Conservation (phyloP, 495 filamentous ascomycete genomes). For the Trichoderma virens region DNA sequence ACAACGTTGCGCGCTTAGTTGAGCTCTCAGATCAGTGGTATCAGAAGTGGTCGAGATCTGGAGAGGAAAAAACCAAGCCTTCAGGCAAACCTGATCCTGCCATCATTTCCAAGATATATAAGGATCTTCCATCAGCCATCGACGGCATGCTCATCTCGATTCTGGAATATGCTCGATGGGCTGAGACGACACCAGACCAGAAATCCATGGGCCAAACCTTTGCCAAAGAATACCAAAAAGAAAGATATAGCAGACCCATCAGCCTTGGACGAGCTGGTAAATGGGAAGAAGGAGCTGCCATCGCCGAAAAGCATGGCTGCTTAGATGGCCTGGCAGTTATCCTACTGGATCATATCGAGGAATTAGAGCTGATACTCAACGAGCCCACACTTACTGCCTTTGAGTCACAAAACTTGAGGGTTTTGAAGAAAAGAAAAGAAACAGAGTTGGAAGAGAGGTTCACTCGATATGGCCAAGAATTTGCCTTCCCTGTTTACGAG, state of each 20-base stretch:
- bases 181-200: conserved; percentile 23
- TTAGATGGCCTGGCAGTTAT: conserved; percentile 62
- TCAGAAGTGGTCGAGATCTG: conserved; percentile 11
- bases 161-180: conserved; percentile 33
- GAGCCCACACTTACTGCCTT: conserved; percentile 17
- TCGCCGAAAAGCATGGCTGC: conserved; percentile 68
- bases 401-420: conserved; percentile 20
- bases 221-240: conserved; percentile 26
- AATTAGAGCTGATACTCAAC: conserved; percentile 20
- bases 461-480: conserved; percentile 61
- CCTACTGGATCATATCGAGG: conserved; percentile 32
- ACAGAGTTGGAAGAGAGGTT: conserved; percentile 53
- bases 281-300: conserved; percentile 55
- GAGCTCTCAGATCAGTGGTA: conserved; percentile 39
- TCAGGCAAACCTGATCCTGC: conserved; percentile 12
- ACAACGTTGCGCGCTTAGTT: conserved; percentile 46
- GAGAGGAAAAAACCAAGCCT: not conserved
- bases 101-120: conserved; percentile 28
- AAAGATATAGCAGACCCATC: conserved; percentile 34
- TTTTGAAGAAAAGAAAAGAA: conserved; percentile 27
- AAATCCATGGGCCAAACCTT: conserved; percentile 29
- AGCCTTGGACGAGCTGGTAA: conserved; percentile 59
- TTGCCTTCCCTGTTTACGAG: conserved; percentile 74
- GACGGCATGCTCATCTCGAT: conserved; percentile 38
- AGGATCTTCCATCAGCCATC: conserved; percentile 34